phyloP scores from a whole-genome alignment of 768 basidiomycete species.

The Dictyophora rubrovolvata region DNA sequence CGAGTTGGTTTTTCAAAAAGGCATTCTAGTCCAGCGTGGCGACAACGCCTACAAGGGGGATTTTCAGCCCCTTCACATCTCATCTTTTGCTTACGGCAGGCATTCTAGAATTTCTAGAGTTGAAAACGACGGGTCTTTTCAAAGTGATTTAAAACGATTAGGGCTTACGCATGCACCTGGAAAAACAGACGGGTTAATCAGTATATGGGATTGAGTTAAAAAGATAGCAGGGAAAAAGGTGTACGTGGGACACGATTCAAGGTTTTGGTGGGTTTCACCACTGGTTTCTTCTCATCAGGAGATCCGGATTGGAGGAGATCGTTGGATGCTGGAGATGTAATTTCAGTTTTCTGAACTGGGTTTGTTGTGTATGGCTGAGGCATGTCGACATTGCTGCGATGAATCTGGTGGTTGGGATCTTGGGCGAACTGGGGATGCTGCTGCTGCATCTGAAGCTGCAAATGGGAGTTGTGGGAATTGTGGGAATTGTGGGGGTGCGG shows the following conservation, averaged over 20 bases:
- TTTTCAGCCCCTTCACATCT: slow-evolving; percentile 93
- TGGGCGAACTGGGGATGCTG: not conserved
- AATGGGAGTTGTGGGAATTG: not conserved
- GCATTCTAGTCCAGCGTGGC: slow-evolving; percentile 83
- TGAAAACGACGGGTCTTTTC: not conserved
- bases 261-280: slow-evolving; percentile 60
- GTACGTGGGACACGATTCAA: slow-evolving; percentile 81
- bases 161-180: slow-evolving; percentile 76
- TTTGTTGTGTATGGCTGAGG: not conserved
- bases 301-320: slow-evolving; percentile 25
- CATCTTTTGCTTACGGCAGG: slow-evolving; percentile 96
- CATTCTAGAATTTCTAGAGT: slow-evolving; percentile 49
- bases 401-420: slow-evolving; percentile 4
- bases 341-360: slow-evolving; percentile 50
- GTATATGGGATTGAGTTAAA: slow-evolving; percentile 10
- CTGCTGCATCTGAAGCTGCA: not conserved
- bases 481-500: not conserved
- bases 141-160: not conserved
- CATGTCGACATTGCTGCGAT: slow-evolving; percentile 5
- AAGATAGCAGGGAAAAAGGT: slow-evolving; percentile 23
- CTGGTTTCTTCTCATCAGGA: slow-evolving; percentile 47
- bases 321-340: slow-evolving; percentile 19
- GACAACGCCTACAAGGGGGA: slow-evolving; percentile 91
- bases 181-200: slow-evolving; percentile 13
- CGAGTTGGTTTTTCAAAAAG: slow-evolving; percentile 89